Evolutionary conservation across 129 eudicot species (phyloP), one percentile per base, ranked within the genome.

Genomic region (Artemisia annua): DNA sequence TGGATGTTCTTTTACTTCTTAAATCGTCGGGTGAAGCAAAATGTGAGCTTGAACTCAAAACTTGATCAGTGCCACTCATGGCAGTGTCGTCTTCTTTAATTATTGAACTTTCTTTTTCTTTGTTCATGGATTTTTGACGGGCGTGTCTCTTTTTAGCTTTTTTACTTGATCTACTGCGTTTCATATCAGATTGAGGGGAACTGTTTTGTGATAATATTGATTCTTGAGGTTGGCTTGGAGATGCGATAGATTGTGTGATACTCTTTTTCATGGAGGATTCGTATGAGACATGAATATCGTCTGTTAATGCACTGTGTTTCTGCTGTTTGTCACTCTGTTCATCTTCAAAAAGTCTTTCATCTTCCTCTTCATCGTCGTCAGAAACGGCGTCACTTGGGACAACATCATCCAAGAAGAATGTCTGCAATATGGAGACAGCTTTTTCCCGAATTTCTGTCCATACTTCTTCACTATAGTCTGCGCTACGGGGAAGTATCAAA

Each of bases 401-500:
- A 32, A 72, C 67, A 63, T 86, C 90, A 69, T 91, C 97, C 58
- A 85, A 69, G 82, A 95, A 88, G 81, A 79, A 91, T 15, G 83
- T 74, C 66, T 91, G 97, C 55, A 95, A 77, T 70, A 95, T 85
- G 67, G 96, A 83, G 50, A 87, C 81, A 1, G 96, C 88, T 71
- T 95, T 95, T 79, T 95, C 99, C 80, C 99, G 87, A 59, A 95
- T 95, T 79, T 95, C 99, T 87, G 87, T 81, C 99, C 99, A 95
- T 12, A 88, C 99, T 85, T 95, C 99, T 85, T 95, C 99, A 80
- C 99, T 95, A 48, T 90, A 95, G 75, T 95, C 99, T 51, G 99
- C 99, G 85, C 97, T 90, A 18, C 94, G 96, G 46, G 99, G 99
- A 76, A 95, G 97, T 62, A 95, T 85, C 82, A 95, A 79, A 49